These are phyloP conservation scores for Pistacia integerrima DNA, from an alignment of 345 rosid genomes.

Conservation along the genomic window DNA sequence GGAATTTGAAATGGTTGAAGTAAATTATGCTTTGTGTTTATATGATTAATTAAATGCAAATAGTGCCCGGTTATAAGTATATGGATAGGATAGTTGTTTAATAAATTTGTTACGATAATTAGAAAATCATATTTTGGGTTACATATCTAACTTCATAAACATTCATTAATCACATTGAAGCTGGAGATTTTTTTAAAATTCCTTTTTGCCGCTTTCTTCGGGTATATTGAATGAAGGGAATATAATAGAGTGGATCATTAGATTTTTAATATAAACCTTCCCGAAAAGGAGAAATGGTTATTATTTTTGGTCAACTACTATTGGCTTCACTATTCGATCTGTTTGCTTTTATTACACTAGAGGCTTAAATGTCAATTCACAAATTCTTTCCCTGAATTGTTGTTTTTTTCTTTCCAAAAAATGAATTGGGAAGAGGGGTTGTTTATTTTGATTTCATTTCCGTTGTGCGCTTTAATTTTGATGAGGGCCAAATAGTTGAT, in stretches of 20 bases:
- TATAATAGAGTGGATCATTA: background rate
- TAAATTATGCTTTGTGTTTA: background rate
- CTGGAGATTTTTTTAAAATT: background rate
- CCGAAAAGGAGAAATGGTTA: background rate
- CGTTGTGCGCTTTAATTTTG: background rate
- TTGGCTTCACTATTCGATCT: background rate
- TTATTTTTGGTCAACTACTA: background rate
- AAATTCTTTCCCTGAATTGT: background rate
- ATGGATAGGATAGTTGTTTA: background rate
- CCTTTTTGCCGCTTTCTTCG: background rate
- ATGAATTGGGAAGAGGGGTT: background rate
- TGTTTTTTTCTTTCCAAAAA: background rate
- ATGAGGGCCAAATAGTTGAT: background rate
- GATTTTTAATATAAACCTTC: background rate
- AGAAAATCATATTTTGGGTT: background rate
- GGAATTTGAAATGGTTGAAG: too few species aligned
- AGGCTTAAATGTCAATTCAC: constrained; percentile 5
- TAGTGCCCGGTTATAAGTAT: background rate
- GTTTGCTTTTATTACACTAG: background rate
- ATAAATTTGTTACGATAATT: background rate
- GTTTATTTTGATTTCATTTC: background rate
- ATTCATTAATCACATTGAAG: background rate
- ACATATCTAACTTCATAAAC: background rate
- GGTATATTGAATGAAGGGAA: background rate
- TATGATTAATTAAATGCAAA: background rate